phyloP scores from a whole-genome alignment of 148 eudicot species.

The Cornus controversa region DNA sequence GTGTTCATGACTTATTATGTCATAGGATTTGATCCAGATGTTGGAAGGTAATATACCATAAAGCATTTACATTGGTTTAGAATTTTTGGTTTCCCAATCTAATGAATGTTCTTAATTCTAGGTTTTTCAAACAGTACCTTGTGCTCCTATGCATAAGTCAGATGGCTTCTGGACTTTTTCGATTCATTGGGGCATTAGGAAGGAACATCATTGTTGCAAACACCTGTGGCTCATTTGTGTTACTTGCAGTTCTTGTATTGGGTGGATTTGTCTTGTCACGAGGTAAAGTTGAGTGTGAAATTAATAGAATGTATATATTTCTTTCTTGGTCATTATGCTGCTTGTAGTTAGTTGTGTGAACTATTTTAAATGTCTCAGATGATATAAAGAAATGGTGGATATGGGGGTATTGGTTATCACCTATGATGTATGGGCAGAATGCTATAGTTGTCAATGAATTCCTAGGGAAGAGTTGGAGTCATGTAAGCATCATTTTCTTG shows the following conservation, averaged over 20 bases:
- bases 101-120: constrained; percentile 17
- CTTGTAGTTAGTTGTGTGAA: neutral
- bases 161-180: constrained; percentile 71
- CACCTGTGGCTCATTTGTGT: constrained; percentile 68
- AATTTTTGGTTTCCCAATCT: neutral
- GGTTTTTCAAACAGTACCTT: constrained; percentile 64
- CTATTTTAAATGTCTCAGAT: constrained; percentile 32
- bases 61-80: neutral
- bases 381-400: constrained; percentile 78
- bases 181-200: constrained; percentile 68
- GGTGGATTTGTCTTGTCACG: constrained; percentile 78
- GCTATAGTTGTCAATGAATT: constrained; percentile 83
- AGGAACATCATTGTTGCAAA: constrained; percentile 74
- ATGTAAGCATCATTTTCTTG: constrained; percentile 28
- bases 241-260: constrained; percentile 57
- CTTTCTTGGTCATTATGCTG: neutral
- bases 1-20: constrained; percentile 56
- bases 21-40: constrained; percentile 63
- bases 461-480: constrained; percentile 74
- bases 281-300: constrained; percentile 35
- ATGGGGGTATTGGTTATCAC: constrained; percentile 93
- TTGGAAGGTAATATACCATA: constrained; percentile 24
- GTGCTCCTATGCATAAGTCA: constrained; percentile 58
- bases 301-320: no score
- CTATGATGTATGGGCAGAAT: constrained; percentile 72